A percentile compares a stretch with the other conserved stretches of the same genome.
Evolutionary conservation across 352 stramenopile species (phyloP).

Genomic region (Peronospora destructor): DNA sequence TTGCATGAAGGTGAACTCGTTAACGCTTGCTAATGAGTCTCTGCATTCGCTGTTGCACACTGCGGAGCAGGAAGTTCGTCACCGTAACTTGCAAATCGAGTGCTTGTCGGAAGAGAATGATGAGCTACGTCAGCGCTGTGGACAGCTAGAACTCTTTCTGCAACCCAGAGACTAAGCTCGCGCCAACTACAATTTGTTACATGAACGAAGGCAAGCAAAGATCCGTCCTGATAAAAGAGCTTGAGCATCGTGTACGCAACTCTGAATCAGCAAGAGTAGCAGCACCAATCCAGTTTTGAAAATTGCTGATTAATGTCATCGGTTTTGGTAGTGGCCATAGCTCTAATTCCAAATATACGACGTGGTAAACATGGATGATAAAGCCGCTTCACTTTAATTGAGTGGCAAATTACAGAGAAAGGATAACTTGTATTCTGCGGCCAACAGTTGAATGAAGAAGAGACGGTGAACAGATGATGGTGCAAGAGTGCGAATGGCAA

Average conservation of each 20-base stretch:
- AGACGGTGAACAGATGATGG: no score
- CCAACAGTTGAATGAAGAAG: no score
- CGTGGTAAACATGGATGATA: neutral
- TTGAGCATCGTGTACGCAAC: conserved; percentile 50
- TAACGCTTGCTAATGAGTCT: conserved; percentile 57
- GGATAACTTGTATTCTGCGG: no score
- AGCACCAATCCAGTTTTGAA: conserved; percentile 13
- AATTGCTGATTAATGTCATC: neutral
- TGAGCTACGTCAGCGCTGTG: conserved; percentile 52
- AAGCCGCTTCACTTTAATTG: no score
- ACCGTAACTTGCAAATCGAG: conserved; percentile 61
- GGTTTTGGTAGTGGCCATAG: neutral
- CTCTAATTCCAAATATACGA: conserved; percentile 8
- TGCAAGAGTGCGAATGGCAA: no score
- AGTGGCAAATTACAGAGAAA: no score
- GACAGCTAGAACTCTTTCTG: conserved; percentile 36
- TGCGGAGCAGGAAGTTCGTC: conserved; percentile 52
- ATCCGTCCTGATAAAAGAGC: conserved; percentile 56
- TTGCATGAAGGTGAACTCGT: conserved; percentile 47
- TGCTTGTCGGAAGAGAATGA: conserved; percentile 76
- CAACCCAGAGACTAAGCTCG: neutral
- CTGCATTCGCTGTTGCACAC: conserved; percentile 55
- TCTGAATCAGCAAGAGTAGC: conserved; percentile 36
- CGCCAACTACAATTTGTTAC: conserved; percentile 30
- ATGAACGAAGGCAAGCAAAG: conserved; percentile 60